Base-by-base conservation (phyloP, 805 yeast species). In the Kuraishia borneana region DNA sequence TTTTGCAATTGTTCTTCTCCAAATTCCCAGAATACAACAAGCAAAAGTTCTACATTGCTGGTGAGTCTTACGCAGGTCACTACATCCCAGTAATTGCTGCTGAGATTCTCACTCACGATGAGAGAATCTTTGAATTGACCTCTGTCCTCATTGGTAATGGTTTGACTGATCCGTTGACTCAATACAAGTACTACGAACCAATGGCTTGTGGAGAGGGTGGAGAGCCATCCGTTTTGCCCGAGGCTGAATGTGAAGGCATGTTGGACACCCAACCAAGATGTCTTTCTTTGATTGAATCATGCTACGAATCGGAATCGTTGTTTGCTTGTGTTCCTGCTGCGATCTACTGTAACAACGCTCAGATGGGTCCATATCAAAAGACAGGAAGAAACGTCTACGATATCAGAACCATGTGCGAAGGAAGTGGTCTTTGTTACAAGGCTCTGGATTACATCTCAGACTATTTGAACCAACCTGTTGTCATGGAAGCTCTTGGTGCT, bases 131-230 rank as follows among this genome's bases (percentile, higher is more conserved):
- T 49, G 73, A 83, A 47, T 65, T 87, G 44, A 61, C 81, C 9
- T 83, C 95, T 3, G 77, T 88, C 14, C 51, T 89, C 52, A 88
- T 88, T 48, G 97, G 97, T 41, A 88, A 88, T 54, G 96, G 97
- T 35, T 72, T 88, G 45, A 84, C 95, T 23, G 94, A 85, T 54
- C 81, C 94, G 3, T 62, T 80, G 39, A 68, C 71, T 30, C 96
- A 87, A 64, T 77, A 80, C 50, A 70, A 70, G 38, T 76, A 76
- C 56, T 87, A 84, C 52, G 74, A 80, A 55, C 94, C 94, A 42
- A 88, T 89, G 96, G 94, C 94, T 3, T 89, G 97, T 58, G 92
- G 95, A 35, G 54, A 69, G 44, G 94, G 95, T 43, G 96, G 95
- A 5, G 76, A 76, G 48, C 78, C 78, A 14, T 63, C 88, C 13